Base-by-base conservation (phyloP, 805 yeast species). In the Cyberlindnera samutprakarnensis region DNA sequence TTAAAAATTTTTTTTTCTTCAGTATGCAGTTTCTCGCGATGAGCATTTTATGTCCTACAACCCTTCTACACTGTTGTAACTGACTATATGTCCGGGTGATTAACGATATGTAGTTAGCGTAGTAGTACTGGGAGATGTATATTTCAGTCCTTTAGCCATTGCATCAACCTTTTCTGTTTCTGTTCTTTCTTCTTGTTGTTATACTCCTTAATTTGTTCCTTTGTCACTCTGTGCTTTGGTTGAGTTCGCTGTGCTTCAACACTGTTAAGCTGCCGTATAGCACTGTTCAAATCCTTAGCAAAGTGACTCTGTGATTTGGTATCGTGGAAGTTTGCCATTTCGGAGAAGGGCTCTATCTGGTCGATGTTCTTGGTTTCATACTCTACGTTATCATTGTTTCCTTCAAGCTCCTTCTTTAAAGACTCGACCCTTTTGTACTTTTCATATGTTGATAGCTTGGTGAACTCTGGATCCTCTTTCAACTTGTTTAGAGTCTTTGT, bases 341-440 rank as follows among this genome's bases (percentile, higher is more conserved):
- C 30, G 5, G 22, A 18, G 15, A 36, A 32, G 6, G 39, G 31
- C 6, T 26, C 13, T 5, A 29, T 18, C n/a, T 23, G 31, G 17
- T 30, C 27, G 12, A 26, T 16, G 4, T 24, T 23, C 3, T 32
- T 10, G 18, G 18, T 16, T 13, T n/a, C 26, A 5, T 14, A 11
- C 14, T 6, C 12, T 9, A 23, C 13, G 2, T 12, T 16, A 4
- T 28, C 28, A 14, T 19, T 12, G 16, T 30, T 28, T 9, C 28
- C 27, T 13, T 23, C 19, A 6, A 22, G 19, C 18, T 26, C 11
- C 15, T 18, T 27, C 23, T 32, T 38, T 22, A 36, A 23, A 4
- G 21, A 22, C 14, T 35, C 33, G 7, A 36, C 42, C 8, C 20
- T 28, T 14, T 32, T 23, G 23, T 38, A 38, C 22, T 38, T 38